Evolutionary conservation across 257 asterid genomes (phyloP), one percentile per base, ranked within the genome.

Genomic region (Rehmannia glutinosa): DNA sequence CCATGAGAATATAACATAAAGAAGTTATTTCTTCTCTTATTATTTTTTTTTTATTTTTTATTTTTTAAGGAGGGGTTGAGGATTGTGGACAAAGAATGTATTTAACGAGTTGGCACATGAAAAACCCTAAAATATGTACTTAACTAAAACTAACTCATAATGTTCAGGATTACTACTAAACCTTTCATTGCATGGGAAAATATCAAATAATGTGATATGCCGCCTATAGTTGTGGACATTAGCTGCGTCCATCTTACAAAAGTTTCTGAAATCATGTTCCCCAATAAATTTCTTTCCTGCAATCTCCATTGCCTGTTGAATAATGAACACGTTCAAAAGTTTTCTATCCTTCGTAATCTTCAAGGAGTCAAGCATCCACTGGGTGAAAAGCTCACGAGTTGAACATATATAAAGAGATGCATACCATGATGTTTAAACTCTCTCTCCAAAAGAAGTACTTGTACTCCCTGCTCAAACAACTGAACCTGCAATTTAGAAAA

Each of bases 161-260:
- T 25, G 66, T 55, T 64, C 62, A 53, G 28, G 50, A 63, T 62
- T 66, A 51, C 66, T 62, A 53, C 54, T 46, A 49, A 51, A 93
- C 97, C 97, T 88, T 82, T 90, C 97, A 81, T 71, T 62, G 81
- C 82, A 88, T 41, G 81, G 78, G 70, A 73, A 61, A 75, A 90
- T 83, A 70, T 88, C 87, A 74, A 90, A 88, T 3, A 78, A 78
- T 49, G 79, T 75, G 64, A 93, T 77, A 67, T 52, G 76, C 66
- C 99, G 86, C 75, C 69, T 84, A 68, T 82, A 90, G 73, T 80
- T 93, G 81, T 93, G 96, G 75, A 93, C 96, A 75, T 82, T 90
- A 67, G 82, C 84, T 30, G 97, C 99, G 70, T 93, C 96, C 97
- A 93, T 93, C 92, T 93, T 90, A 78, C 99, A 93, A 77, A 93